Evolutionary conservation across 768 basidiomycete species (phyloP).

Genomic region (Lactarius trivialis): DNA sequence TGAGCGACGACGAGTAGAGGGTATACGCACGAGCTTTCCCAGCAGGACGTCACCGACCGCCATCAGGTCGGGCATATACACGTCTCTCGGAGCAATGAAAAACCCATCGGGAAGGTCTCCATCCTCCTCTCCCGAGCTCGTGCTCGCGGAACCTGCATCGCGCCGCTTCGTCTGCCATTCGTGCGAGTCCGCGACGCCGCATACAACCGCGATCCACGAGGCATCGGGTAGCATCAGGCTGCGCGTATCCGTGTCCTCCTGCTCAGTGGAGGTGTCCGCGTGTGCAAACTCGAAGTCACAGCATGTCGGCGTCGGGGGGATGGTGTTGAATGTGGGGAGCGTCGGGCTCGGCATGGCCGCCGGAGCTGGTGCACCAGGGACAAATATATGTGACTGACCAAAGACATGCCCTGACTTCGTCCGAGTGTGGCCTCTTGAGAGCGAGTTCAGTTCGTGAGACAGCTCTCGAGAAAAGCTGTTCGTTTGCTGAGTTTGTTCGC

Average conservation of each 20-base stretch:
- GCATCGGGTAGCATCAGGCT: conserved; percentile 51
- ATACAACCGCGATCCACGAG: conserved; percentile 75
- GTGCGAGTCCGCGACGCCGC: conserved; percentile 59
- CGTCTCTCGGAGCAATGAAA: conserved; percentile 67
- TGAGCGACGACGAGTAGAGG: not conserved
- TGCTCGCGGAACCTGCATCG: conserved; percentile 18
- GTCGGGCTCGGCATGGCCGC: conserved; percentile 18
- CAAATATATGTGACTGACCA: conserved; percentile 43
- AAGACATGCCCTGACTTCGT: conserved; percentile 31
- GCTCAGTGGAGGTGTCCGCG: conserved; percentile 4
- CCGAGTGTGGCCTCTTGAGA: not conserved
- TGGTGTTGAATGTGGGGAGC: conserved; percentile 27
- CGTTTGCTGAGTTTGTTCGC: not conserved
- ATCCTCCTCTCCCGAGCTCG: conserved; percentile 28
- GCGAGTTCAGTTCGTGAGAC: conserved; percentile 9
- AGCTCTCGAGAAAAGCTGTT: conserved; percentile 5
- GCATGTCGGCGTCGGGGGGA: conserved; percentile 25
- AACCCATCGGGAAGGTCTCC: conserved; percentile 56
- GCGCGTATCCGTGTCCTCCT: conserved; percentile 26
- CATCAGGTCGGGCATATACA: conserved; percentile 80
- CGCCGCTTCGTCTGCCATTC: conserved; percentile 35
- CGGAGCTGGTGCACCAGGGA: conserved; percentile 33
- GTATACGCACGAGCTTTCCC: conserved; percentile 61
- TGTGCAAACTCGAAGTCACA: conserved; percentile 22
- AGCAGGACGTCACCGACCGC: conserved; percentile 68